Conservation (phyloP, 176 grass and related monocot species). For the Oryza glaberrima region DNA sequence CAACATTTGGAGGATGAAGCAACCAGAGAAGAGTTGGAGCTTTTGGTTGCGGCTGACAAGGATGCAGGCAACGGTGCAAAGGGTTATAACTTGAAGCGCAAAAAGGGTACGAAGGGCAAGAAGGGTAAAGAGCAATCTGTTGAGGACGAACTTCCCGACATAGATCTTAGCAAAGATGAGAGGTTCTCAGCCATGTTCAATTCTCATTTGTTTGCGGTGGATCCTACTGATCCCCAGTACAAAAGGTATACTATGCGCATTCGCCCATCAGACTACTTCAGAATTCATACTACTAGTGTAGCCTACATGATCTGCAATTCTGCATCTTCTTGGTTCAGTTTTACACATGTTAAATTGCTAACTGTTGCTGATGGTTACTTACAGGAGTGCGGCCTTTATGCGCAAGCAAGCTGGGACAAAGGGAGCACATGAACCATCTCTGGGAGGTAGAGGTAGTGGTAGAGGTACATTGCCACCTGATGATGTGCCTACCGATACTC, state of each 20-base stretch:
- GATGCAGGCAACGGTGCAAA: slow-evolving; percentile 59
- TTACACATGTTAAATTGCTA: not conserved
- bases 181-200: slow-evolving; percentile 69
- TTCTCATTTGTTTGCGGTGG: slow-evolving; percentile 70
- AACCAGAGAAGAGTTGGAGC: slow-evolving; percentile 81
- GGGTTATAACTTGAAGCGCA: slow-evolving; percentile 76
- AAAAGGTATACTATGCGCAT: slow-evolving; percentile 52
- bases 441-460: slow-evolving; percentile 23
- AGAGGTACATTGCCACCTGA: slow-evolving; percentile 29
- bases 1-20: slow-evolving; percentile 63
- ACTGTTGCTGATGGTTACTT: not conserved
- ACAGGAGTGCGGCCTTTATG: slow-evolving; percentile 59
- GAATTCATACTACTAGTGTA: not conserved
- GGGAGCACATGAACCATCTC: slow-evolving; percentile 18
- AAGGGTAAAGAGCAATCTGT: slow-evolving; percentile 62
- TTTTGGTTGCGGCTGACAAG: slow-evolving; percentile 68
- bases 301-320: not conserved
- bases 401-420: slow-evolving; percentile 43
- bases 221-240: slow-evolving; percentile 88
- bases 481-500: slow-evolving; percentile 11
- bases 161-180: slow-evolving; percentile 69
- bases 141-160: slow-evolving; percentile 59
- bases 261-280: not conserved
- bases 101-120: slow-evolving; percentile 73
- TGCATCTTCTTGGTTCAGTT: not conserved